Evolutionary conservation across 2,329 filamentous ascomycete genomes (phyloP).

Genomic region (Fusarium sp.): DNA sequence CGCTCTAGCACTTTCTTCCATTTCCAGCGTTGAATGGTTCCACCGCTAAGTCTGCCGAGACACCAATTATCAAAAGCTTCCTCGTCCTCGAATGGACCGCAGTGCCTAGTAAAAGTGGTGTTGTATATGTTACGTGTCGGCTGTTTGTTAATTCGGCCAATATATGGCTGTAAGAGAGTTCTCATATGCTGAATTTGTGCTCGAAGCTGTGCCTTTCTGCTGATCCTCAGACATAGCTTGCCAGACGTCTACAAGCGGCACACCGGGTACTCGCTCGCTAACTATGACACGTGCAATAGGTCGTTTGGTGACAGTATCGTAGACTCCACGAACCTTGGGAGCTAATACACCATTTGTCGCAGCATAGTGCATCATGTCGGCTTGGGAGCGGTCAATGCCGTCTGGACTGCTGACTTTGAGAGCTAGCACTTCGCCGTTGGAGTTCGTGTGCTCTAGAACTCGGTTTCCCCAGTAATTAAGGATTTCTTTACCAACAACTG

Average conservation of each 20-base stretch:
- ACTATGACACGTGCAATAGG: not conserved
- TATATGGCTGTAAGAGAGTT: not conserved
- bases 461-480: not conserved
- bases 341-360: not conserved
- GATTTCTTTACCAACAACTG: not conserved
- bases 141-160: not conserved
- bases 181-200: not conserved
- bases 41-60: not conserved
- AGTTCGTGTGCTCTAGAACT: not conserved
- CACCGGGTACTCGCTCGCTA: not conserved
- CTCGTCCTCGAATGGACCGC: not conserved
- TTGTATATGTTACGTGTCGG: not conserved
- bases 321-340: not conserved
- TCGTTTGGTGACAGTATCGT: fast-evolving
- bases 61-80: not conserved
- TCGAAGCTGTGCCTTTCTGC: not conserved
- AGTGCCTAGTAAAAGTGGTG: not conserved
- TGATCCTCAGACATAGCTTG: not conserved
- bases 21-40: not conserved
- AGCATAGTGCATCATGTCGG: slow-evolving; percentile 1
- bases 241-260: not conserved
- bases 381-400: not conserved
- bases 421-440: fast-evolving
- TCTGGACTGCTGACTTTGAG: not conserved
- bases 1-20: not conserved